Evolutionary conservation across 2,329 filamentous ascomycete genomes (phyloP), one percentile per base, ranked within the genome.

Genomic region (Beauveria brongniartii): DNA sequence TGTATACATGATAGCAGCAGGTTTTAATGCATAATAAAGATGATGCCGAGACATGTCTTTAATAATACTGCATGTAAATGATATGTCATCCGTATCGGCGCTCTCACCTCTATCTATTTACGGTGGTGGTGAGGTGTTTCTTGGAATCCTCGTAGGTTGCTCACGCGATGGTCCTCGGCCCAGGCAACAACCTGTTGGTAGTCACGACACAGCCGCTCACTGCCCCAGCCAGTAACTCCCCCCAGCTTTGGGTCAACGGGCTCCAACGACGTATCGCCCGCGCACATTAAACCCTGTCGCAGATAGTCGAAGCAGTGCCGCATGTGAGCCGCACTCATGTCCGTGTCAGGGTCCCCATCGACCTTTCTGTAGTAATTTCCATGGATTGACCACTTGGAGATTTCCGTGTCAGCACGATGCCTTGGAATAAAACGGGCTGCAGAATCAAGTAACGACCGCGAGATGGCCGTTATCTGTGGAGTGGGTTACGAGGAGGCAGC

Each of bases 251-350:
- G 48, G 20, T 52, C 48, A 1, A 52, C 48, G 3, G 48, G 48
- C 18, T 52, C 48, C 16, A 52, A 28, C 9, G 48, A 52, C n/a
- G 30, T 52, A 20, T 52, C 48, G 48, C 48, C 37, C 3, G 48
- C 48, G 28, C 48, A 52, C 48, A 52, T 34, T 28, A 52, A 14
- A 2, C 48, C 48, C 24, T 52, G 48, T 37, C 48, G 16, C 28
- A 52, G 48, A 52, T 52, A 52, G 28, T 52, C 48, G 48, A 52
- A 52, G 28, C 48, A 52, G 48, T 52, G 48, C 18, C 48, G 48
- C 48, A 52, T 52, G 28, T 52, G 48, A 20, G 48, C 48, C n/a
- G 16, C 28, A 16, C 18, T 20, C 8, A n/a, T 30, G 28, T n/a
- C 48, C n/a, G 28, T 12, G 18, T 16, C 48, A 22, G 28, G 20